Conservation (phyloP, 441 rosid genomes). For the Pelargonium exstipulatum region DNA sequence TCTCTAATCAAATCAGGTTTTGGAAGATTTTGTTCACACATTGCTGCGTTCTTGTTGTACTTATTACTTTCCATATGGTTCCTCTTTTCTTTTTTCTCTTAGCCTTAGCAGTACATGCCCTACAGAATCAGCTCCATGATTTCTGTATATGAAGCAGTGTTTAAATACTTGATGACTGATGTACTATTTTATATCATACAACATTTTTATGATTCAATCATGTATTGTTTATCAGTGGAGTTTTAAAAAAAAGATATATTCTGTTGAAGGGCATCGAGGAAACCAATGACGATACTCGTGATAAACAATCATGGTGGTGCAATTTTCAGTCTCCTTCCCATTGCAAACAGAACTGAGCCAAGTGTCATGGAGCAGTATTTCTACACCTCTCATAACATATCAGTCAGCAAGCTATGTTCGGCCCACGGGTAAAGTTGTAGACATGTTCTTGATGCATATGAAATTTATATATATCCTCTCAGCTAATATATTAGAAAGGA, state of each 20-base stretch:
- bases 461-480: not conserved
- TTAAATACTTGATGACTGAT: not conserved
- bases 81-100: too few relatives aligned
- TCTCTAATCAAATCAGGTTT: not conserved
- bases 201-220: not conserved
- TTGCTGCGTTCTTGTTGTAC: not conserved
- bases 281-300: constrained; percentile 77
- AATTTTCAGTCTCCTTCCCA: constrained; percentile 92
- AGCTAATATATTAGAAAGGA: too few relatives aligned
- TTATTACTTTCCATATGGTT: not conserved
- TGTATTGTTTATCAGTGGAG: not conserved
- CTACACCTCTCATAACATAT: constrained; percentile 79
- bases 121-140: not conserved
- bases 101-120: not conserved
- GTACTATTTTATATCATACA: not conserved
- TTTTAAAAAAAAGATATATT: constrained; percentile 19
- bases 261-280: constrained; percentile 52
- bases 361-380: constrained; percentile 65
- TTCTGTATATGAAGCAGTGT: constrained; percentile 16
- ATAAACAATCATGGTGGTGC: constrained; percentile 97
- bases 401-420: constrained; percentile 59
- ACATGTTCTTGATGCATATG: constrained; percentile 14
- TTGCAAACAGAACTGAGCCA: constrained; percentile 68
- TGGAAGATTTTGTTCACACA: constrained; percentile 13
- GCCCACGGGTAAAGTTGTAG: constrained; percentile 75